phyloP scores from a whole-genome alignment of 2,329 filamentous ascomycete species.

The Pseudogymnoascus sp. region DNA sequence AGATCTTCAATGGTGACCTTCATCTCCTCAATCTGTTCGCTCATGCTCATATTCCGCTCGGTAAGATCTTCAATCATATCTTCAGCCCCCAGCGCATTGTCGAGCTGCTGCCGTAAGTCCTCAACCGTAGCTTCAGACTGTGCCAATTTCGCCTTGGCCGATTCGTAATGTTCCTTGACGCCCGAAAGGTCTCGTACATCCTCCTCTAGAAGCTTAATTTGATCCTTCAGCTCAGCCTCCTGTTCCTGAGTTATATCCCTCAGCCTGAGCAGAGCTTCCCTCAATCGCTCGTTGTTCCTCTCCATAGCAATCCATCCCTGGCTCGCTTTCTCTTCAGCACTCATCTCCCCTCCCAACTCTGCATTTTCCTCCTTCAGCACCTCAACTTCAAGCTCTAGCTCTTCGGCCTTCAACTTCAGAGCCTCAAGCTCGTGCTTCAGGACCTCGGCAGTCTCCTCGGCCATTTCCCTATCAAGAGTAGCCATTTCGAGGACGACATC shows the following conservation, averaged over 20 bases:
- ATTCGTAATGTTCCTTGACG: slow-evolving; percentile 61
- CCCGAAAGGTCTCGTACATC: slow-evolving; percentile 60
- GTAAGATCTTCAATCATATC: slow-evolving; percentile 91
- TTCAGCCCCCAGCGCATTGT: slow-evolving; percentile 79
- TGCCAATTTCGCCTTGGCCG: slow-evolving; percentile 62
- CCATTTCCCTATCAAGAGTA: slow-evolving; percentile 88
- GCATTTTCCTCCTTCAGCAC: slow-evolving; percentile 80
- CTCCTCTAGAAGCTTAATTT: slow-evolving; percentile 65
- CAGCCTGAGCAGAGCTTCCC: slow-evolving; percentile 74
- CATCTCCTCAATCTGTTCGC: slow-evolving; percentile 76
- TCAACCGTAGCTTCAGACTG: slow-evolving; percentile 68
- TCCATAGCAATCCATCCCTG: slow-evolving; percentile 89
- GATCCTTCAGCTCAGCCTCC: slow-evolving; percentile 67
- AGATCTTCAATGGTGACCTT: slow-evolving; percentile 77
- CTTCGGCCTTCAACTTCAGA: slow-evolving; percentile 67
- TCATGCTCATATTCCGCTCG: slow-evolving; percentile 75
- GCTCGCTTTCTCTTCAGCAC: slow-evolving; percentile 76
- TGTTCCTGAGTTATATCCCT: slow-evolving; percentile 82
- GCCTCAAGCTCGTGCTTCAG: slow-evolving; percentile 72
- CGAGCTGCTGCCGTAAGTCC: slow-evolving; percentile 82
- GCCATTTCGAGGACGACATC: slow-evolving; percentile 80
- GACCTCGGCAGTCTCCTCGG: slow-evolving; percentile 82
- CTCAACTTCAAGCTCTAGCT: slow-evolving; percentile 80
- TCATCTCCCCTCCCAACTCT: slow-evolving; percentile 76
- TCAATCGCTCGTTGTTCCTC: slow-evolving; percentile 76